Conservation (phyloP, 345 rosid species). For the Sapria himalayana region DNA sequence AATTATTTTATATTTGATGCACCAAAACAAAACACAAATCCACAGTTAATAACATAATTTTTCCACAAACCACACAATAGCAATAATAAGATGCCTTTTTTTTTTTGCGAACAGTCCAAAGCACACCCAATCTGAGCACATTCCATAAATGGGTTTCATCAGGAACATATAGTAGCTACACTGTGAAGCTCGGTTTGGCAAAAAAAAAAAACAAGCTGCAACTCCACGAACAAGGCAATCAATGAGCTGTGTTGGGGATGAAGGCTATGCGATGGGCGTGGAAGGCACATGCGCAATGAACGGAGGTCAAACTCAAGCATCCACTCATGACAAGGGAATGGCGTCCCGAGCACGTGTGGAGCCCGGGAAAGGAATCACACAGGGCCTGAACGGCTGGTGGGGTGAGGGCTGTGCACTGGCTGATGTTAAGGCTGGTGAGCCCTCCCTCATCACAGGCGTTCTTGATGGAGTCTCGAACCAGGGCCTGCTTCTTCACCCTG, state of each 20-base stretch:
- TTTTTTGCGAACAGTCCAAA: too few relatives aligned
- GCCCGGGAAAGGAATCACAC: conserved; percentile 82
- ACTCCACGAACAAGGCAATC: too few relatives aligned
- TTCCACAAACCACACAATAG: too few relatives aligned
- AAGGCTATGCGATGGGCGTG: conserved; percentile 35
- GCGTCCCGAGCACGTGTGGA: conserved; percentile 87
- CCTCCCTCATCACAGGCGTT: conserved; percentile 48
- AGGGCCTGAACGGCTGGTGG: conserved; percentile 88
- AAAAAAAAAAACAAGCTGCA: too few relatives aligned
- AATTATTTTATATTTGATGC: too few relatives aligned
- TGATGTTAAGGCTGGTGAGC: conserved; percentile 69
- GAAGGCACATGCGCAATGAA: conserved; percentile 72
- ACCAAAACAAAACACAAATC: too few relatives aligned
- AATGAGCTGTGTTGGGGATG: conserved; percentile 38
- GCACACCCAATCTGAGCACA: too few relatives aligned
- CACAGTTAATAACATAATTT: too few relatives aligned
- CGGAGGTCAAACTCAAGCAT: conserved; percentile 69
- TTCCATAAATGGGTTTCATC: too few relatives aligned
- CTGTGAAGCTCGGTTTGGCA: too few relatives aligned
- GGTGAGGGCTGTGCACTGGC: conserved; percentile 92
- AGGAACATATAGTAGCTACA: too few relatives aligned
- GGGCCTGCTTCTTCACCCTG: conserved; percentile 42
- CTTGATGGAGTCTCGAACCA: conserved; percentile 35
- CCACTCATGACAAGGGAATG: conserved; percentile 98
- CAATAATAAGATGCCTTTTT: too few relatives aligned